Evolutionary conservation across 75 land plant genomes (phyloP), one percentile per base, ranked within the genome.

Genomic region (Adiantum capillusveneris): DNA sequence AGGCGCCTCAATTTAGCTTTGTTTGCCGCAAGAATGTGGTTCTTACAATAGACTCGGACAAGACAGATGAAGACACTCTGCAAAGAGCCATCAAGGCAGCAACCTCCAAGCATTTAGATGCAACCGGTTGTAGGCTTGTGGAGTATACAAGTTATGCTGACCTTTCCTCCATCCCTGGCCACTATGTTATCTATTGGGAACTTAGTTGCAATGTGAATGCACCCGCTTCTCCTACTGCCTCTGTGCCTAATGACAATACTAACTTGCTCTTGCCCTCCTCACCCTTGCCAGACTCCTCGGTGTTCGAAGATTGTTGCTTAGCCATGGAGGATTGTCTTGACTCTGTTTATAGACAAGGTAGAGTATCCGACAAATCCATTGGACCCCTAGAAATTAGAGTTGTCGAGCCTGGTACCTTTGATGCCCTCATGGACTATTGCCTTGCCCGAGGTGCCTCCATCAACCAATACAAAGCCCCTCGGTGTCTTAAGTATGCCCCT

Each of bases 391-490:
- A 63, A 54, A 27, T 64, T 18, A 36, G 60, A 20, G 20, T 64
- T 28, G 67, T 70, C 0, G 37, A 44, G 28, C 6, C 34, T 19
- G 30, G 24, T 11, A 49, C 29, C 28, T 53, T 29, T 14, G 64
- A 65, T 45, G 45, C 17, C 34, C 56, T 36, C 19, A 65, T 29
- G 13, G 58, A 25, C 25, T 9, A 11, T 55, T 50, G 25, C 34
- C 54, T 12, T 16, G 19, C 16, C 36, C n/a, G n/a, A n/a, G 85
- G 69, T 14, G 43, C 43, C 12, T 41, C 43, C 43, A 41, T 41
- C 43, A 41, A 41, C 43, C 43, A 41, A 14, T 85, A 82, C 81
- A 89, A 89, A 72, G 72, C 86, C 0, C 95, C 95, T 0, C 30
- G 86, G 21, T 86, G 90, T 53, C 73, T 85, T n/a, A n/a, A n/a